Conservation (phyloP, 805 yeast genomes). For the Pichia pseudocactophila region DNA sequence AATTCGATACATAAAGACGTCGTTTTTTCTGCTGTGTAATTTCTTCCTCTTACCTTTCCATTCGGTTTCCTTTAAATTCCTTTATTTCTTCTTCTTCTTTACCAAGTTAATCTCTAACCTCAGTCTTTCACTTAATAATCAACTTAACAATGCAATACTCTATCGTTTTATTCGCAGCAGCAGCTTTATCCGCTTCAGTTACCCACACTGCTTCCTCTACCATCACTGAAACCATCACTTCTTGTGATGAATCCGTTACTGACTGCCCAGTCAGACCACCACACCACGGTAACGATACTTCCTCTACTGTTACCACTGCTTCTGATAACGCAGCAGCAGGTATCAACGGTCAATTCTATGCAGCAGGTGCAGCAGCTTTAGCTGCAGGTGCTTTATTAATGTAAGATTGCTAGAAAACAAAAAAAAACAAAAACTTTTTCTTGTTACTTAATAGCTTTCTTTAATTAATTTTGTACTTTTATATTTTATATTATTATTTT, state of each 20-base stretch:
- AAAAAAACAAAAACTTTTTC: not conserved
- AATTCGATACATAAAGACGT: not conserved
- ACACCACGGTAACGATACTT: conserved; percentile 22
- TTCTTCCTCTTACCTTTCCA: too few species aligned
- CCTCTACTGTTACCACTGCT: conserved; percentile 3
- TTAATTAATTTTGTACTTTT: too few species aligned
- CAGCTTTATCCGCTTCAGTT: conserved; percentile 22
- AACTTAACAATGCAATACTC: conserved; percentile 36
- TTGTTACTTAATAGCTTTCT: too few species aligned
- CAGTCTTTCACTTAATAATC: conserved; percentile 17
- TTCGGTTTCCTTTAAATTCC: not conserved
- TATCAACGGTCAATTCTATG: conserved; percentile 20
- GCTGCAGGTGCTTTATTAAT: conserved; percentile 28
- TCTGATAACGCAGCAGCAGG: conserved; percentile 3
- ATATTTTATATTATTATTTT: too few species aligned
- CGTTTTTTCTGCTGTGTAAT: not conserved
- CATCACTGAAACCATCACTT: conserved; percentile 30
- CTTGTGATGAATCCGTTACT: conserved; percentile 30
- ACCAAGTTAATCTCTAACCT: conserved; percentile 2
- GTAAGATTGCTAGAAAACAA: conserved; percentile 9
- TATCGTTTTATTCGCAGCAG: conserved; percentile 19
- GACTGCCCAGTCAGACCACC: conserved; percentile 18
- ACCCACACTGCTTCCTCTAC: conserved; percentile 27
- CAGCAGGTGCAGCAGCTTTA: conserved; percentile 27
- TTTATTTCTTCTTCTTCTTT: conserved; percentile 5